Evolutionary conservation across 371 early-diverging fungal genomes (phyloP), one percentile per base, ranked within the genome.

Genomic region (Syncephalastrum contaminatum): DNA sequence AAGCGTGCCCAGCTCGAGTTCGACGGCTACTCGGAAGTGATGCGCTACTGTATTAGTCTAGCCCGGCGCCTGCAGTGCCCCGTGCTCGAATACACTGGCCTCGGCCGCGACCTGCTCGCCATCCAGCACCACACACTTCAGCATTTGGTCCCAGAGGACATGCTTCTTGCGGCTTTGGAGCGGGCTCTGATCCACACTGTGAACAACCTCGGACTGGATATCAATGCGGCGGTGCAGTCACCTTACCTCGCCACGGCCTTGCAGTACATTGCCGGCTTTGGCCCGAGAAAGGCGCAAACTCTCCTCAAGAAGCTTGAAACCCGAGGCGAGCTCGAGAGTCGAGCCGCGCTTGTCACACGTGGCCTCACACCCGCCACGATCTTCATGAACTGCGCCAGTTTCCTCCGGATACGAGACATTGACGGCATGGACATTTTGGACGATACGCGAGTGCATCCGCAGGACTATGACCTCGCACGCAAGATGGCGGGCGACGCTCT

Each of bases 401-500:
- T 95, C 72, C 64, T 99, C 27, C 90, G 93, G 47, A 87, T 99
- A 51, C 77, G 75, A 16, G 73, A 79, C 57, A 59, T 71, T 27
- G 77, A 82, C 36, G 70, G 81, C 14, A 73, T 70, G 4, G 81
- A 85, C 64, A 94, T 97, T 51, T 78, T 99, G 41, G 99, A 99
- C 66, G 88, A 88, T 59, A 99, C 97, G 20, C 88, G 98, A 25
- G 92, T 99, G 43, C 98, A 97, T 66, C 96, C 95, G 8, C 91
- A 94, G 67, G 92, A 97, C 67, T 99, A 99, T 60, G 89, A 88
- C 20, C 72, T 96, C 40, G 98, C 98, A 1, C 84, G 97, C 25
- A 96, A 99, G 69, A 96, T 98, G 96, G 98, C 95, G 4, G 90
- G 93, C 8, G 97, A 96, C 67, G 98, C 98, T 0, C 73, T 97